Base-by-base conservation (phyloP, 1,139 yeast genomes). In the Pichia sp. region DNA sequence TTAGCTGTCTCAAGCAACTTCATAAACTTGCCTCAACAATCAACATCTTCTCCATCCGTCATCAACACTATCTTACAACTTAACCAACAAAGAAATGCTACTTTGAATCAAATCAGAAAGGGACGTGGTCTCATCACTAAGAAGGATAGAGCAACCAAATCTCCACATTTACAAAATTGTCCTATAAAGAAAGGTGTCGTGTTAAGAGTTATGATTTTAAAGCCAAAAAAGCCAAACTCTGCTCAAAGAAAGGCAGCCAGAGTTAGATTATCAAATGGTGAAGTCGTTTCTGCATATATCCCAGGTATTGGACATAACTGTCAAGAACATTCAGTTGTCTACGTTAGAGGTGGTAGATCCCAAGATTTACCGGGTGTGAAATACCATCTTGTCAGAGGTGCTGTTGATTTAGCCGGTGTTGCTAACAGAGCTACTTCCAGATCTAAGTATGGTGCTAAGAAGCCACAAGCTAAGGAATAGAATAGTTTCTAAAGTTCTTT, bases 301-400 rank as follows among this genome's bases (percentile, higher is more conserved):
- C 97, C 98, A 12, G 99, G 99, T 48, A 98, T 93, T 65, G 99
- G 99, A 21, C 99, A 94, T 68, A 93, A 93, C 63, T 93, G 95
- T 37, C 98, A 93, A 71, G 99, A 94, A 69, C 99, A 94, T 70
- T 89, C 95, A 63, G 95, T 93, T 47, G 98, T 94, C 2, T 79
- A 84, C 48, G 96, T 94, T 2, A 81, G 99, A 67, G 99, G 99
- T 22, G 99, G 99, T 17, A 83, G 97, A 76, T 90, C 90, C 45
- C 97, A 91, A 66, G 99, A 94, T 83, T 76, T 93, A 61, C 99
- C 99, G 20, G 99, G 99, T 76, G 97, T 93, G 41, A 91, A 90
- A 66, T 93, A 94, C 68, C 93, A 88, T 68, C 76, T 90, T 61
- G 88, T 93, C 27, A 82, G 99, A 71, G 99, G 99, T 40, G 89